These are phyloP conservation scores for Globisporangium uncinulatum DNA, from an alignment of 352 stramenopile species.

Conservation along the genomic window DNA sequence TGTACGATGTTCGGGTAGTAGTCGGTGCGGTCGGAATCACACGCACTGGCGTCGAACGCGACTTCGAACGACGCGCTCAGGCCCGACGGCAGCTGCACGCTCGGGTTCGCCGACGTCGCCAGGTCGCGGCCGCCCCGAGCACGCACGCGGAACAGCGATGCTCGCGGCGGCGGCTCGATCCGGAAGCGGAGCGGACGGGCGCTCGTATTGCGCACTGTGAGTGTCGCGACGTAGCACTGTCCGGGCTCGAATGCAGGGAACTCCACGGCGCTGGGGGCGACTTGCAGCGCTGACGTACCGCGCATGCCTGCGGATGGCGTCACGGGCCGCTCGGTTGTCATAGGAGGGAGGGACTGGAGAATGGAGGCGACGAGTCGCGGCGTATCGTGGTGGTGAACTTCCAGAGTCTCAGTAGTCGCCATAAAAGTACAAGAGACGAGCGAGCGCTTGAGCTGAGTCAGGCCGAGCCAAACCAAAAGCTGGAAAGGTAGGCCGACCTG, in stretches of 20 bases:
- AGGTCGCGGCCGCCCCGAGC: conserved; percentile 44
- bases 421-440: too few species aligned
- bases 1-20: conserved; percentile 41
- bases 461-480: too few species aligned
- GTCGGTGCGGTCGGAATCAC: background rate
- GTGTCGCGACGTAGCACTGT: conserved; percentile 54
- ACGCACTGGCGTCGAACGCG: conserved; percentile 29
- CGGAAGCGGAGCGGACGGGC: conserved; percentile 56
- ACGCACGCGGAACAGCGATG: conserved; percentile 56
- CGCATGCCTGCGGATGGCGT: conserved; percentile 14
- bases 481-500: too few species aligned
- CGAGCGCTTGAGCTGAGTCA: too few species aligned
- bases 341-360: background rate
- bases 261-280: conserved; percentile 54
- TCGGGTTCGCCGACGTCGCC: conserved; percentile 59
- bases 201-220: conserved; percentile 68
- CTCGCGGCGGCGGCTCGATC: conserved; percentile 36
- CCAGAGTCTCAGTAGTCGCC: too few species aligned
- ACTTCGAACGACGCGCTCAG: conserved; percentile 62
- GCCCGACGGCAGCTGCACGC: conserved; percentile 50
- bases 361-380: background rate
- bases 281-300: conserved; percentile 42
- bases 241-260: conserved; percentile 55
- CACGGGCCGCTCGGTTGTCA: conserved; percentile 3
- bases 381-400: background rate